Percentiles rank a stretch among this genome's conserved stretches.
phyloP scores from a whole-genome alignment of 768 basidiomycete species.

The Trametes coccinea region DNA sequence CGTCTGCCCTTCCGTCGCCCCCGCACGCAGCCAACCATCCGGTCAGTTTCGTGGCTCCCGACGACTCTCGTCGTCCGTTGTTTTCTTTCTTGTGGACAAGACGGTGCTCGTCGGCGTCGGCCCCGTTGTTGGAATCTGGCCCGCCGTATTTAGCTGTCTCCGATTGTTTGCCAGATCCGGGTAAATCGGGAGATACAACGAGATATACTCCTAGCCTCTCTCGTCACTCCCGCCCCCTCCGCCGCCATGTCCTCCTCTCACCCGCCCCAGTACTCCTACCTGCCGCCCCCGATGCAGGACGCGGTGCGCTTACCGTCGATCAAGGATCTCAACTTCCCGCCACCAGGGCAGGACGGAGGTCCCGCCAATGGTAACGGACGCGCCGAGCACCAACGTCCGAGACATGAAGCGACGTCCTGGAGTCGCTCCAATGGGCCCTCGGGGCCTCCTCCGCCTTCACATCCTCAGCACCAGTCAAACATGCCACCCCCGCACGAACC shows the following conservation, averaged over 20 bases:
- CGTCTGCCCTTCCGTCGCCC: constrained; percentile 17
- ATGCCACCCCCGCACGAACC: constrained; percentile 29
- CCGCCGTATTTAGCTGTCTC: constrained; percentile 18
- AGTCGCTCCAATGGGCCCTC: constrained; percentile 20
- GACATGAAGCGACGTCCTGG: constrained; percentile 36
- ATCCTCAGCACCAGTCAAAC: constrained; percentile 15
- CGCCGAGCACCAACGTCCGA: constrained; percentile 36
- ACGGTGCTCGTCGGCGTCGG: constrained; percentile 14
- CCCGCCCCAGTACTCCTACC: constrained; percentile 42
- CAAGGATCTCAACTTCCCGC: constrained; percentile 68
- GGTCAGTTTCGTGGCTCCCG: constrained; percentile 7
- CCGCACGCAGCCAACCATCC: not conserved
- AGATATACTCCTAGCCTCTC: constrained; percentile 41
- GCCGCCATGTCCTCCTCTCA: constrained; percentile 52
- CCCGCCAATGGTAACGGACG: constrained; percentile 33
- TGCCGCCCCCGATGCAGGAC: constrained; percentile 39
- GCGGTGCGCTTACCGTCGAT: constrained; percentile 67
- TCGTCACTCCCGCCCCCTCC: constrained; percentile 36
- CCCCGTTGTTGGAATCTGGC: constrained; percentile 6
- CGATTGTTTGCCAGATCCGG: constrained; percentile 47
- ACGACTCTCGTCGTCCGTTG: constrained; percentile 4
- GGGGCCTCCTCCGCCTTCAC: constrained; percentile 13
- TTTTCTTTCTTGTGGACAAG: not conserved
- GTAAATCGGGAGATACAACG: constrained; percentile 66
- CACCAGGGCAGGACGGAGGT: constrained; percentile 36